Conservation (phyloP, 169 alveolate genomes). For the Plasmodium ovale region DNA sequence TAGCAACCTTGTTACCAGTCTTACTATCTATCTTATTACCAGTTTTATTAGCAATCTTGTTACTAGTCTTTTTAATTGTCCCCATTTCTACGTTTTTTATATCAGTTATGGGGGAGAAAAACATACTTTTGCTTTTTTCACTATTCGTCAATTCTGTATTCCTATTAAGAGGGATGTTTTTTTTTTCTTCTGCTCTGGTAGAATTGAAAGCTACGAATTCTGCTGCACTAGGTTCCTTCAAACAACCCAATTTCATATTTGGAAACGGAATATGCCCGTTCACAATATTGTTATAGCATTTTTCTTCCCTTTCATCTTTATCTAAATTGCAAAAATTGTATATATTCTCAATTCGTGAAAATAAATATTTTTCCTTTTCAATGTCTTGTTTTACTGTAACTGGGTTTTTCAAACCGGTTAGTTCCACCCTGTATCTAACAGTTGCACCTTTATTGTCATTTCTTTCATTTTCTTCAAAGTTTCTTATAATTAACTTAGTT, state of each 20-base stretch:
- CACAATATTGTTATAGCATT: background rate
- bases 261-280: constrained; percentile 50
- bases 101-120: background rate
- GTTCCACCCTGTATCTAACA: constrained; percentile 52
- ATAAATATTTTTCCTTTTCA: constrained; percentile 34
- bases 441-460: background rate
- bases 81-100: background rate
- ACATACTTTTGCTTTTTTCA: background rate
- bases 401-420: constrained; percentile 25
- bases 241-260: constrained; percentile 11
- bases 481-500: constrained; percentile 54
- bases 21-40: background rate
- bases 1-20: background rate
- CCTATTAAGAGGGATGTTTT: background rate
- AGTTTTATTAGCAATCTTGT: too few relatives aligned
- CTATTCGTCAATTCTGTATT: background rate
- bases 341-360: constrained; percentile 66
- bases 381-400: constrained; percentile 1
- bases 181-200: background rate
- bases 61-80: too few relatives aligned
- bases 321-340: constrained; percentile 23
- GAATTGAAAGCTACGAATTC: background rate
- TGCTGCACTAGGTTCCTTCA: background rate
- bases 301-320: background rate
- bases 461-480: constrained; percentile 20